Base-by-base conservation (phyloP, 1,284 basidiomycete species). In the Takashimella koratensis region DNA sequence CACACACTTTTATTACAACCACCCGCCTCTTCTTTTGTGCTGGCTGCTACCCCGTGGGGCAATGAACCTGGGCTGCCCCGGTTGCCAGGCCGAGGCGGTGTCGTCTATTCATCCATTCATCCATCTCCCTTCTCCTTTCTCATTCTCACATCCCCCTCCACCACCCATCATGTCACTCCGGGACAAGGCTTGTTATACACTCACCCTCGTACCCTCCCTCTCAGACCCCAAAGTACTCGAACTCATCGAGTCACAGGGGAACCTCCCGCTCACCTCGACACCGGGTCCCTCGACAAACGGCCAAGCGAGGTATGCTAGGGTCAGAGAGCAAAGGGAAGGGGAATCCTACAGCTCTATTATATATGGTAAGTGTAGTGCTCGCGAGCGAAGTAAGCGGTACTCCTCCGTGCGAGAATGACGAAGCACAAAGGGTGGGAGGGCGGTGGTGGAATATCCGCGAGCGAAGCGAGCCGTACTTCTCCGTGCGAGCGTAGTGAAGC, bases 121-220 rank as follows among this genome's bases (percentile, higher is more conserved):
- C n/a, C 30, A 39, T n/a, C 8, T 39, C n/a, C 30, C 8, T n/a
- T 39, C 30, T n/a, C 10, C 30, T 39, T 39, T 39, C 30, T n/a
- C 8, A 8, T 39, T 39, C 30, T 39, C 30, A 8, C 30, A 8
- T 10, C n/a, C n/a, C 30, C 10, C 30, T 39, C n/a, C 30, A 8
- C 23, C 23, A 22, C 11, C 8, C 43, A 27, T 50, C n/a, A 73
- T 71, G 71, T 53, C 71, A 16, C 60, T 73, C 30, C 57, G 71
- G 53, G 71, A 73, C 51, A 50, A 56, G 49, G 56, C 64, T 22
- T 68, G 66, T 54, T 71, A 71, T 47, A 66, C 67, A 10, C 63
- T 73, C 50, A 55, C 57, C 5, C 47, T 71, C 40, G 41, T 45
- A 4, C 65, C 64, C 5, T 56, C 57, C 2, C 24, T 43, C 3